These are phyloP conservation scores for Sapria himalayana DNA, from an alignment of 345 rosid species.

Conservation along the genomic window DNA sequence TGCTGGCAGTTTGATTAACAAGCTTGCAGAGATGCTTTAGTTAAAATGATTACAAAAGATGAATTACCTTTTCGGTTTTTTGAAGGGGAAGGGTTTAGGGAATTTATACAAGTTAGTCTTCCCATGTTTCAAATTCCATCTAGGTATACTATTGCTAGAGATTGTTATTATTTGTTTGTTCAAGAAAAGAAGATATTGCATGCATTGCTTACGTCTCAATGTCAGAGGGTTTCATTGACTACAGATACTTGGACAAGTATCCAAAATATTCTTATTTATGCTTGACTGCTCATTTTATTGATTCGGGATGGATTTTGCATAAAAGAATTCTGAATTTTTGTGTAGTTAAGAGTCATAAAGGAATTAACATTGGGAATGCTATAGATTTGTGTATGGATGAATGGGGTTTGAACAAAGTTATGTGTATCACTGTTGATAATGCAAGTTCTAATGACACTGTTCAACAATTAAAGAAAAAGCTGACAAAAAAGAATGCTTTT, in stretches of 20 bases:
- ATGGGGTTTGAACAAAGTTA: constrained; percentile 77
- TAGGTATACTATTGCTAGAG: constrained; percentile 75
- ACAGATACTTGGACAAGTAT: constrained; percentile 60
- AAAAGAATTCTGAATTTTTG: constrained; percentile 61
- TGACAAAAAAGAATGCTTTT: constrained; percentile 34
- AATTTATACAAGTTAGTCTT: too few species aligned
- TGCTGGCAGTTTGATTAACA: too few species aligned
- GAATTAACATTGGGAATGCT: too few species aligned
- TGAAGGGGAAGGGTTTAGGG: too few species aligned
- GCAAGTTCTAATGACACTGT: constrained; percentile 41
- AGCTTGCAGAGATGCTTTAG: too few species aligned
- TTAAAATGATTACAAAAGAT: too few species aligned
- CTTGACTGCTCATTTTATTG: constrained; percentile 54
- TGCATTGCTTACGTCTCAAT: constrained; percentile 31
- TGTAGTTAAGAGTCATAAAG: constrained; percentile 45
- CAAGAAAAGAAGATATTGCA: constrained; percentile 64
- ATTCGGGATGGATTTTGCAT: constrained; percentile 71
- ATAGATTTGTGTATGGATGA: constrained; percentile 63
- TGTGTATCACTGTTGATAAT: constrained; percentile 62
- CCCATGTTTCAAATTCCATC: too few species aligned
- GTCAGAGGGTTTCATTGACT: constrained; percentile 54
- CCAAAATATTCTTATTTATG: constrained; percentile 36
- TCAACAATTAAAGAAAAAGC: constrained; percentile 38
- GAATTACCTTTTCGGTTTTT: too few species aligned
- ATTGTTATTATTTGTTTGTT: constrained; percentile 33